These are phyloP conservation scores for Beverwykella pulmonaria DNA, from an alignment of 495 filamentous ascomycete species.

Conservation along the genomic window DNA sequence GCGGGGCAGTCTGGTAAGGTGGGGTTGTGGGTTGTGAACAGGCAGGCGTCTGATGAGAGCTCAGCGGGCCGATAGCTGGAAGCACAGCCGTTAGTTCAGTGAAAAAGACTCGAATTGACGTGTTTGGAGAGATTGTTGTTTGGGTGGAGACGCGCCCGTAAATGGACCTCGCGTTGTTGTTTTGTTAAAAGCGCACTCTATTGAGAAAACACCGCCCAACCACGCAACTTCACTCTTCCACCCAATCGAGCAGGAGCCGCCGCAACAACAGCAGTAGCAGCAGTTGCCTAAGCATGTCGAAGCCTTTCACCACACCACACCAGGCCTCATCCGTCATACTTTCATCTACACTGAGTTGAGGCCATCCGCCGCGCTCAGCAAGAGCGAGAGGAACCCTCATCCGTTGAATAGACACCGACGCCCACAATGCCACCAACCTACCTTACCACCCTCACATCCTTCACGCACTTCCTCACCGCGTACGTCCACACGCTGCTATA, in stretches of 20 bases:
- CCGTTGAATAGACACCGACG: too few species aligned
- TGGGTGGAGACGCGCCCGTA: background rate
- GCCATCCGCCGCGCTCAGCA: too few species aligned
- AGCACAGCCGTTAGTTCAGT: background rate
- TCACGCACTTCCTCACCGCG: slow-evolving; percentile 80
- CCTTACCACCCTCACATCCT: slow-evolving; percentile 57
- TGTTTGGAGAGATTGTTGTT: background rate
- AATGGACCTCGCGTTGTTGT: background rate
- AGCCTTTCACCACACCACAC: too few species aligned
- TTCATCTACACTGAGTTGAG: too few species aligned
- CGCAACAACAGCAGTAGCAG: too few species aligned
- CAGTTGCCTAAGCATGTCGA: too few species aligned
- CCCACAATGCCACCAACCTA: slow-evolving; percentile 47
- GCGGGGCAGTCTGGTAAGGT: background rate
- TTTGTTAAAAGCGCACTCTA: background rate
- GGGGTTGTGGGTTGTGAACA: background rate
- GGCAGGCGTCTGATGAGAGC: background rate
- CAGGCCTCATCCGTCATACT: too few species aligned
- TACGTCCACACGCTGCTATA: slow-evolving; percentile 93
- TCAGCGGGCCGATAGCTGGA: background rate
- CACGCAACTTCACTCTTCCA: background rate
- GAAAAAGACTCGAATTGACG: background rate
- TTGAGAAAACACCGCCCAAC: background rate
- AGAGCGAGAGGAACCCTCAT: too few species aligned
- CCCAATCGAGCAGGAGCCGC: background rate